Evolutionary conservation across 208 protist species (phyloP), one percentile per base, ranked within the genome.

Genomic region (Herpetomonas tarakana): DNA sequence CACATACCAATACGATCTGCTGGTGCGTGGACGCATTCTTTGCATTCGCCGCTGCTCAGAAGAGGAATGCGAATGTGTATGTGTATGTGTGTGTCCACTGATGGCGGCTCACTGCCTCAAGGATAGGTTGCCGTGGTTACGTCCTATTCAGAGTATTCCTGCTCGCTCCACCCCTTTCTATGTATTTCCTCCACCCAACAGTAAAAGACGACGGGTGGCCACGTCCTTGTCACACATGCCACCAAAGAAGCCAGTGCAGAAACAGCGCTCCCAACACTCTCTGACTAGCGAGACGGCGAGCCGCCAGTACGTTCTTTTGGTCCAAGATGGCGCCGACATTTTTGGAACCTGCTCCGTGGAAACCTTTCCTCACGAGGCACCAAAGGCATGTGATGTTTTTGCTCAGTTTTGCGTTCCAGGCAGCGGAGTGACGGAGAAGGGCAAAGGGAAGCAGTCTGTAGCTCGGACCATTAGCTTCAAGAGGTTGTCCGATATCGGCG

Each of bases 371-470:
- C 56, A 67, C 3, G 77, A 76, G 7, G 58, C 67, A 24, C 88
- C 88, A 2, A 94, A 88, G 52, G 58, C 78, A 0, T 91, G 83
- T 58, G 88, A 92, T 35, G n/a, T 89, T 11, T 84, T 91, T 58
- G 58, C 76, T 22, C 75, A 79, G 52, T 85, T 75, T 27, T 81
- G 68, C 52, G 51, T 74, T 9, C 49, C 51, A 26, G 54, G 66
- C 12, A 68, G 29, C 26, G 57, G 4, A 24, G 4, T 49, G 12
- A 79, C 52, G 3, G 88, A 88, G 30, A 88, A 82, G 29, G 80
- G 70, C 50, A 71, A 65, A 21, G 57, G 44, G 2, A 92, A 89
- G 49, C 74, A 83, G 60, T 57, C 49, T 30, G 71, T 65, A n/a
- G 83, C 74, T 53, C 85, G 77, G 67, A 77, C 81, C 28, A 81